Percentiles rank a stretch among this genome's conserved stretches.
phyloP scores from a whole-genome alignment of 768 basidiomycete genomes.

The Leccinum olivaceopallidum region DNA sequence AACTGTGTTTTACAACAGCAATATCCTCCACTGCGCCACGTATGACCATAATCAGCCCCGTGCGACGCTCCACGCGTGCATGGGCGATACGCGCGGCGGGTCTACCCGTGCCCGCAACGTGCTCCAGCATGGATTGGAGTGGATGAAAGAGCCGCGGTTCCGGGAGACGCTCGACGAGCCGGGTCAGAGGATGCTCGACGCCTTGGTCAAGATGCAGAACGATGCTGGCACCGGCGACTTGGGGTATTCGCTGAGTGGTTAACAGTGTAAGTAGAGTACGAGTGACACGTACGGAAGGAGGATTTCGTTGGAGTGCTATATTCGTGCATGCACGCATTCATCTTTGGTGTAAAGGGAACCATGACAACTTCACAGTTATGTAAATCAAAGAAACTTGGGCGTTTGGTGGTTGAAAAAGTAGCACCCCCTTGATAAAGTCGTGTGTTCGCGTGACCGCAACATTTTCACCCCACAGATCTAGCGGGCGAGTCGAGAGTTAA shows the following conservation, averaged over 20 bases:
- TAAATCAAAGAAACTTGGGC: not conserved
- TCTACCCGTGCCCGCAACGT: slow-evolving; percentile 66
- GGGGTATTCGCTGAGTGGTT: slow-evolving; percentile 52
- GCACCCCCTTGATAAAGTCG: slow-evolving; percentile 1
- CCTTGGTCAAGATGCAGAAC: slow-evolving; percentile 56
- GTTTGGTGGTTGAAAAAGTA: not conserved
- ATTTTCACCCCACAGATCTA: not conserved
- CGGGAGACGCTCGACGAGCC: slow-evolving; percentile 42
- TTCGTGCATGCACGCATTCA: not conserved
- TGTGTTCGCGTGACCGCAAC: not conserved
- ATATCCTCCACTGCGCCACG: slow-evolving; percentile 73
- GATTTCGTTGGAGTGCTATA: not conserved
- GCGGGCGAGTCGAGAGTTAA: not conserved
- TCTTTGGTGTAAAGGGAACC: not conserved
- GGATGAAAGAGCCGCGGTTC: slow-evolving; percentile 64
- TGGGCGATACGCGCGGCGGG: slow-evolving; percentile 65
- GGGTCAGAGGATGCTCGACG: slow-evolving; percentile 57
- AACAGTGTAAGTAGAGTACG: not conserved
- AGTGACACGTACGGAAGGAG: not conserved
- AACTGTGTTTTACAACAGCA: slow-evolving; percentile 79
- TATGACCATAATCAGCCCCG: slow-evolving; percentile 53
- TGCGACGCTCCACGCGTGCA: slow-evolving; percentile 69
- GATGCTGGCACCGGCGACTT: slow-evolving; percentile 36
- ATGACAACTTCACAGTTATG: not conserved
- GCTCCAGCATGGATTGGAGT: slow-evolving; percentile 69